Evolutionary conservation across 1,139 yeast genomes (phyloP), one percentile per base, ranked within the genome.

Genomic region (Zhuliangozyma blackwelliae): DNA sequence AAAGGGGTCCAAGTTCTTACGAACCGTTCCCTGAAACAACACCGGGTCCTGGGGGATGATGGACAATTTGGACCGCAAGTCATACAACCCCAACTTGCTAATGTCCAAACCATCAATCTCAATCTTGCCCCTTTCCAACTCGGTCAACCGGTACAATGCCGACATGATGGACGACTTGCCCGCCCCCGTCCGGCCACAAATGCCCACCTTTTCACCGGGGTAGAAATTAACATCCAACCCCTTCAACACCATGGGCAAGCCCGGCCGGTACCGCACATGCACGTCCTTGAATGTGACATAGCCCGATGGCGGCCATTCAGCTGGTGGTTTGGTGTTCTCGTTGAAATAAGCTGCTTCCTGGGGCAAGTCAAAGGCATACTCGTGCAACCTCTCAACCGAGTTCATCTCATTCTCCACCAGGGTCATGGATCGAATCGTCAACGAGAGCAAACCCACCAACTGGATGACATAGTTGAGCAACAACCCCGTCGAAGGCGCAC

Each of bases 131-230:
- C 81, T 66, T 43, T 86, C 94, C 3, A 95, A 88, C 52, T 90
- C 97, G 50, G 86, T 68, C 56, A 92, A 82, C 53, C 98, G 75
- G 68, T 90, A 90, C 50, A 92, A 75, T 3, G 97, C 96, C 5
- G 96, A 83, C 55, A 92, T 89, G 43, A 92, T 88, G 1, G 97
- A 89, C 1, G 97, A 88, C 60, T 92, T 92, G 50, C 98, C 98
- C 23, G 45, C 45, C 25, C 98, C 98, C 1, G 98, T 92, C 61
- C 97, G 82, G 34, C 97, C 98, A 49, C 92, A 96, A 53, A 92
- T 84, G 51, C 97, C 98, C 49, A 92, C 77, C 59, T 92, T 92
- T 54, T 81, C 77, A 46, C 80, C 81, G 10, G 95, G 79, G 32
- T 80, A 77, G 29, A 92, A 88, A 33, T 75, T 70, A 57, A 90